Percentiles rank a stretch among this genome's conserved stretches.
These are phyloP conservation scores for Arachnopeziza araneosa DNA, from an alignment of 2,329 filamentous ascomycete genomes.

Conservation along the genomic window DNA sequence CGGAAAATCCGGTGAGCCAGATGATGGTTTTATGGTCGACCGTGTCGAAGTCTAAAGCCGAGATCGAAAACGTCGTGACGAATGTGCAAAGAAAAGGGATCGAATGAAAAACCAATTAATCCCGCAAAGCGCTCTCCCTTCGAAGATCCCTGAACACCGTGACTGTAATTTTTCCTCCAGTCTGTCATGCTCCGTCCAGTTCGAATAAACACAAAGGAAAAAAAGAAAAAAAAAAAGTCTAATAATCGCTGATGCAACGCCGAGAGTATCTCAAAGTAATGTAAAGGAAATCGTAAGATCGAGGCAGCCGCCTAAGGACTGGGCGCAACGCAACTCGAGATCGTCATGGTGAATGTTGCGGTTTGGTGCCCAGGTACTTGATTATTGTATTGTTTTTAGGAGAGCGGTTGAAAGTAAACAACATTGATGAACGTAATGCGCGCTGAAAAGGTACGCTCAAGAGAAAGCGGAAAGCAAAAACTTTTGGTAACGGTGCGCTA, in stretches of 20 bases:
- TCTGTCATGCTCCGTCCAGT: slow-evolving; percentile 30
- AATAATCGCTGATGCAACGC: slow-evolving; percentile 31
- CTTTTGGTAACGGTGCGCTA: slow-evolving; percentile 27
- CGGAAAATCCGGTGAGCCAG: slow-evolving; percentile 22
- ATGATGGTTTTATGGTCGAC: slow-evolving; percentile 23
- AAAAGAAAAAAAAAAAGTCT: slow-evolving; percentile 29
- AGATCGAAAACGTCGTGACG: slow-evolving; percentile 11
- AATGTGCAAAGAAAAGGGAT: slow-evolving; percentile 26
- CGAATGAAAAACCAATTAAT: slow-evolving; percentile 23
- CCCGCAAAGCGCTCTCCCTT: slow-evolving; percentile 25
- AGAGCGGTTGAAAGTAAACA: slow-evolving; percentile 13
- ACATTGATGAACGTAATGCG: slow-evolving; percentile 28
- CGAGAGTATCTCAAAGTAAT: slow-evolving; percentile 8
- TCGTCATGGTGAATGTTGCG: slow-evolving; percentile 23
- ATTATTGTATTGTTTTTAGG: slow-evolving; percentile 24
- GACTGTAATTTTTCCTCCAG: slow-evolving; percentile 29
- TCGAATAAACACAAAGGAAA: background rate
- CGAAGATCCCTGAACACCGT: slow-evolving; percentile 29
- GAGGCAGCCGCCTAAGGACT: slow-evolving; percentile 27
- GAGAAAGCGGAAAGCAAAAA: slow-evolving; percentile 24
- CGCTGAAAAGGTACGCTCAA: slow-evolving; percentile 21
- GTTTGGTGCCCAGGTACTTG: slow-evolving; percentile 15
- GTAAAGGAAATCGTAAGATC: slow-evolving; percentile 32
- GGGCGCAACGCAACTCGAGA: slow-evolving; percentile 33
- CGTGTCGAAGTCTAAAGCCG: slow-evolving; percentile 23